Evolutionary conservation across 176 grass and related monocot genomes (phyloP), one percentile per base, ranked within the genome.

Genomic region (Ensete ventricosum): DNA sequence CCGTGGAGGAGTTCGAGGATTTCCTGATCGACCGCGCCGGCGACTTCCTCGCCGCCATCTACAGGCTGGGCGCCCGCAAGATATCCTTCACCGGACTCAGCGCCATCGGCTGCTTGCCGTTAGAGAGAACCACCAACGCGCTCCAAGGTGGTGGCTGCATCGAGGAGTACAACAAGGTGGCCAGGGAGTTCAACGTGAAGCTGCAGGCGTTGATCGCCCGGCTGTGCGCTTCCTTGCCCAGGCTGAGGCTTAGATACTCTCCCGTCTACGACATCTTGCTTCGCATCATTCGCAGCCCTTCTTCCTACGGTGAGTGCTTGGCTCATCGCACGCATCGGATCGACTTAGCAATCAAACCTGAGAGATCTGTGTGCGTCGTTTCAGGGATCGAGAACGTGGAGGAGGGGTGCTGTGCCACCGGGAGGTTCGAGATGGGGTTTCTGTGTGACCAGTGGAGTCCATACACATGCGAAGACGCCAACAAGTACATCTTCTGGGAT

Each of bases 81-180:
- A 43, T 92, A n/a, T 17, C 23, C 3, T 67, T 92, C 74, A 51
- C 52, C 9, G 79, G 90, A 21, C 76, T 92, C 17, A 50, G 60
- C 49, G 79, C 90, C 71, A 77, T 92, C 34, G 90, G 90, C 12
- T 87, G 90, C 80, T 1, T 92, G 24, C 87, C 90, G 2, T 14
- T 74, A 0, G 27, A 63, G 43, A 68, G 90, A 73, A 76, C 82
- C 14, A 57, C 71, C 23, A 89, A 89, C 71, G 3, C 13, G 11
- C 13, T 74, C 53, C 14, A 1, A 0, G 79, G 68, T 0, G 86
- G 73, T 9, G 77, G 65, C 12, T 92, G 89, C 83, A 67, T 82
- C 52, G 69, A 92, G 50, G 87, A 92, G 82, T 75, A 82, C 73
- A 92, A 87, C 84, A 58, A 27, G 54, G 24, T 72, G 22, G 90